Base-by-base conservation (phyloP, 345 rosid species). In the Chamaenerion angustifolium region DNA sequence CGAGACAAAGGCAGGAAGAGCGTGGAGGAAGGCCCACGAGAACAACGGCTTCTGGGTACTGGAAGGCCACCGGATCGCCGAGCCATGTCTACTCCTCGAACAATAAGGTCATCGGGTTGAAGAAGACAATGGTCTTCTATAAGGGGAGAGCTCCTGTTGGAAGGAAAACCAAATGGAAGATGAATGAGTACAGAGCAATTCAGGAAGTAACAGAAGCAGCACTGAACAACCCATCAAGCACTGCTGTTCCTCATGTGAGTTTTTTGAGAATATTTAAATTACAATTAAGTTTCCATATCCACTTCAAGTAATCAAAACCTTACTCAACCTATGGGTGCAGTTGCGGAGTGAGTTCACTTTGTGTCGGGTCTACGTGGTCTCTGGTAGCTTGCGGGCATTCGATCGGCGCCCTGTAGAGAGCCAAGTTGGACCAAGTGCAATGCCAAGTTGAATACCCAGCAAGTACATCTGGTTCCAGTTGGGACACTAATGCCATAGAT, bases 51-150 rank as follows among this genome's bases (percentile, higher is more conserved):
- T 68, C 84, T 9, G 98, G 98, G 45, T 92, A 92, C 64, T 92
- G 98, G 98, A 92, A 92, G 60, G 96, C 96, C 3, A 87, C 98
- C 0, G 98, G 98, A 11, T 82, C 98, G 17, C 95, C 98, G 13
- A 66, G 76, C 40, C 75, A 86, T 25, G 94, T 92, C 9, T 84
- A 72, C 67, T 87, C 98, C 1, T 61, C 81, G 0, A 81, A 76
- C 41, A 75, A 72, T 63, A 60, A 60, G 55, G 87, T 82, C 50
- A 84, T 92, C 40, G 96, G 93, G 12, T 47, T 82, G 58, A 84
- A 78, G 83, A 87, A 87, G 68, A 87, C 89, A 25, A 84, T 92
- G 96, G 96, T 92, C 42, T 92, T 87, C 79, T 87, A 92, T 16
- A 71, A 37, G 13, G 96, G 98, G n/a, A 84, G 61, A 74, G 85